Base-by-base conservation (phyloP, 805 yeast genomes). In the Lipomyces spencermartinsiae region DNA sequence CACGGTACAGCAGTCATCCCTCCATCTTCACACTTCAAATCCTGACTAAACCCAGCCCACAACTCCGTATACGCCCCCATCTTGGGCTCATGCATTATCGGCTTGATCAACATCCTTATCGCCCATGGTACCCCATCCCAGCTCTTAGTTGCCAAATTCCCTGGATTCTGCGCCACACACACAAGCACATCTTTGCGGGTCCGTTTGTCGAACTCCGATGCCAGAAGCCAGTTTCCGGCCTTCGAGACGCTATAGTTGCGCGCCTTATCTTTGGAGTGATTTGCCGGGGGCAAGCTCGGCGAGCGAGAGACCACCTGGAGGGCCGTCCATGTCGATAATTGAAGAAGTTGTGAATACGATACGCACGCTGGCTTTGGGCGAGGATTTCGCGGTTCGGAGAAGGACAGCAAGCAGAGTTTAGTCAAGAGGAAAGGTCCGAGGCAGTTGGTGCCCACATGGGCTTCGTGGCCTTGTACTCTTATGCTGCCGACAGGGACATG, bases 51-150 rank as follows among this genome's bases (percentile, higher is more conserved):
- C 0, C 83, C 83, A 1, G 82, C 85, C 68, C 74, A 83, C 19
- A 83, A 73, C 69, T 80, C 84, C 8, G 85, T 73, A 65, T 80
- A 78, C 0, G 86, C 83, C 16, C 87, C 87, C 57, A 77, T 77
- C 43, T 69, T 70, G 5, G 78, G 63, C 34, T 67, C 68, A 55
- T 33, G 46, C 51, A 69, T 19, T 25, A n/a, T 33, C 37, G 19
- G 34, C 59, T 1, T 8, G 6, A 1, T 31, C 10, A 34, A 3
- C 10, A 10, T 9, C 16, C 12, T 7, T 7, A 22, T 14, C 46
- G 49, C 9, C 4, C 53, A 39, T 5, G 34, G 33, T 9, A 9
- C 33, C 43, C 43, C 12, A 37, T 37, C 16, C 43, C 43, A 37
- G 43, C 43, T 2, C 43, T 37, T 37, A 12, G 43, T 53, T 6